Conservation (phyloP, 495 filamentous ascomycete genomes). For the Amphirosellinia nigrospora region DNA sequence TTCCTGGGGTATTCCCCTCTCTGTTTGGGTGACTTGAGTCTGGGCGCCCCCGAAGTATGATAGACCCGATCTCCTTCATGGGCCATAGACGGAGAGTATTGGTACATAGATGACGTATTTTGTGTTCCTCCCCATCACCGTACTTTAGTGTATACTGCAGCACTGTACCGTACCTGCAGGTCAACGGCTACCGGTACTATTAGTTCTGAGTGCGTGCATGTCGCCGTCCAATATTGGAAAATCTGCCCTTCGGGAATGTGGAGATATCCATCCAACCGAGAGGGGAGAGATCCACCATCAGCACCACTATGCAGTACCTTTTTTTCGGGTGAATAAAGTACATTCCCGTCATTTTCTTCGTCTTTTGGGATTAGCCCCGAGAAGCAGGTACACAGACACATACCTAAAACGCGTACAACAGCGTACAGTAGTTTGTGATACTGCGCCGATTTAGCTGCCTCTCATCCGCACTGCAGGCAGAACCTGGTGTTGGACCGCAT, state of each 20-base stretch:
- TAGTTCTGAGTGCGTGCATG: neutral
- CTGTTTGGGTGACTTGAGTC: too few species aligned
- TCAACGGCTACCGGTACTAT: neutral
- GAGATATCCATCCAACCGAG: slow-evolving; percentile 12
- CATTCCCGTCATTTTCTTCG: neutral
- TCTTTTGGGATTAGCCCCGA: neutral
- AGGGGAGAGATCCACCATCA: neutral
- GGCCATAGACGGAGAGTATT: too few species aligned
- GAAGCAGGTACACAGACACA: neutral
- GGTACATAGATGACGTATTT: too few species aligned
- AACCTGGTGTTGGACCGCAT: slow-evolving; percentile 16
- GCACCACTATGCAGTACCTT: too few species aligned
- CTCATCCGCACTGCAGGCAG: slow-evolving; percentile 6
- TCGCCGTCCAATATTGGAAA: slow-evolving; percentile 1
- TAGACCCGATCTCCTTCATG: too few species aligned
- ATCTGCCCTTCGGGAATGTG: slow-evolving; percentile 21
- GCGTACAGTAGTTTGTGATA: neutral
- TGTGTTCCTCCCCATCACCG: too few species aligned
- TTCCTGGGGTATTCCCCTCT: too few species aligned
- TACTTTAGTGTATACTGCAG: too few species aligned
- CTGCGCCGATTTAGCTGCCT: neutral
- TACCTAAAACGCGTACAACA: neutral
- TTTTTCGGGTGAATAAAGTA: neutral
- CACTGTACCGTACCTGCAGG: neutral
- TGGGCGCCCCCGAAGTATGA: too few species aligned